Evolutionary conservation across 805 yeast species (phyloP), one percentile per base, ranked within the genome.

Genomic region (Cyberlindnera japonica): DNA sequence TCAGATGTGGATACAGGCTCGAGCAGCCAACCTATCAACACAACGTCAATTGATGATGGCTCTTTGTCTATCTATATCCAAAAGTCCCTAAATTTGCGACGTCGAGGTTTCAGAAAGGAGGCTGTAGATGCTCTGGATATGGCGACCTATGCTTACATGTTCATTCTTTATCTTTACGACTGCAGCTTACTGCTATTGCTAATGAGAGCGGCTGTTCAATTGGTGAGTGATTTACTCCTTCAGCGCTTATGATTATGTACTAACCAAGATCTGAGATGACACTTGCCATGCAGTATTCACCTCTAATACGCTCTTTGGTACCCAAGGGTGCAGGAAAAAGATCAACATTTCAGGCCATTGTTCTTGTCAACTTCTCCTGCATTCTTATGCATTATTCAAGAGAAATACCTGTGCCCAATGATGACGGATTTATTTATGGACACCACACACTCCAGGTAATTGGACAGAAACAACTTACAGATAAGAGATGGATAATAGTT

Each of bases 401-500:
- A n/a, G 48, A 43, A 0, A 25, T 57, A 8, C 61, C 60, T 2
- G 41, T 36, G 7, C 53, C 60, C 1, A 38, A 50, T 12, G 38
- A 33, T 1, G 55, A 49, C 32, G 58, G 59, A 5, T 57, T 29
- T 35, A 35, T 57, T 2, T 55, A 49, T 37, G 61, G 61, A 2
- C 60, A 57, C 26, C 54, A 49, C 24, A 46, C 53, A 3, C 18
- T 57, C n/a, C 58, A 57, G 22, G 19, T 43, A 3, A 54, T 57
- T 20, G 61, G 61, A 3, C 50, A 55, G 25, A 6, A 9, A 4
- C 54, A 49, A 24, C 25, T 57, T 4, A n/a, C 32, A 1, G 42
- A 37, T 19, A 54, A 47, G 22, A 40, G 38, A 10, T 49, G 43
- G 46, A 33, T 57, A 2, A 27, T 40, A 3, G 37, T 13, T 1